Evolutionary conservation across 164 flowering plant genomes (phyloP), one percentile per base, ranked within the genome.

Genomic region (grape (Vitis vinifera)): DNA sequence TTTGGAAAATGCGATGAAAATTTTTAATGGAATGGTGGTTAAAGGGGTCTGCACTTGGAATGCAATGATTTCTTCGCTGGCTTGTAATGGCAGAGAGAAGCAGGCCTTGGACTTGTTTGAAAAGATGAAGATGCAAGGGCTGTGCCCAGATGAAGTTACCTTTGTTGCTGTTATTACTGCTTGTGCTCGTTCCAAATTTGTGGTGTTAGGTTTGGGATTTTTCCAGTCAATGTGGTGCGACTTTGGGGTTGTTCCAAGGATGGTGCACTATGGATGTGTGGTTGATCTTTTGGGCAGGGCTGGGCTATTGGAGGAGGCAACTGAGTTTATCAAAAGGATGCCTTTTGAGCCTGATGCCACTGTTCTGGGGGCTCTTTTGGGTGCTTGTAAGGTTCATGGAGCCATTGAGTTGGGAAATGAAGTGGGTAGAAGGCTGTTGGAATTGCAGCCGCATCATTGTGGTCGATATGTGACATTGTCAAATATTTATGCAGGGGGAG

Each of bases 251-350:
- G 76, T 55, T 44, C 95, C 98, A 0, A 76, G 53, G 73, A 87
- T 85, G 87, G 95, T 90, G 74, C 92, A 93, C 62, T 88, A 93
- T 67, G 93, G 91, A 15, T 91, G 94, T 70, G 77, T 91, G 72
- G 92, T 93, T 69, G 92, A 91, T 83, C 86, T 90, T 37, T 67
- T 91, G 55, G 94, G 94, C n/a, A 84, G 88, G 67, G 91, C 93
- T 15, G 97, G 98, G 17, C 82, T 74, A 47, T 61, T 91, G 67
- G 71, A 51, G 59, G 94, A 88, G 68, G 97, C 97, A 15, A 60
- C 13, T 1, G 79, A 81, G 17, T 66, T 91, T 66, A 69, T 89
- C 1, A 69, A 59, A 19, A 76, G 51, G 14, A 87, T 91, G 97
- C 95, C 97, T 48, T 79, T 88, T 73, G 82, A 91, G 68, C 84